Evolutionary conservation across 495 filamentous ascomycete species (phyloP).

Genomic region (Penicillium malachiteum): DNA sequence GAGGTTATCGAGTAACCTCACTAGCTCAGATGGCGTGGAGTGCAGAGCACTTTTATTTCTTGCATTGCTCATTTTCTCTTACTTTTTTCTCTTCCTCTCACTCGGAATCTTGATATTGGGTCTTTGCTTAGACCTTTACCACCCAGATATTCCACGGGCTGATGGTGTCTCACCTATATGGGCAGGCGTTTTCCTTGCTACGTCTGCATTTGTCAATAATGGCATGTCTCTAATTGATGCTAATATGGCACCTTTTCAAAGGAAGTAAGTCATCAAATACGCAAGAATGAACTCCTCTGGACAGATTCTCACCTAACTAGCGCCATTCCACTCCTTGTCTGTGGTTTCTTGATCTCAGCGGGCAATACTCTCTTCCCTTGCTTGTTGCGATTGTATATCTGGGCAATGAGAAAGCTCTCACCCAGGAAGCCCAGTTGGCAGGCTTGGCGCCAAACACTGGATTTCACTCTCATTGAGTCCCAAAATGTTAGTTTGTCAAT

Average conservation of each 20-base stretch:
- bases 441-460: constrained; percentile 57
- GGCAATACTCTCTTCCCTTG: constrained; percentile 80
- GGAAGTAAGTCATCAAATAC: constrained; percentile 19
- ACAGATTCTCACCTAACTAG: constrained; percentile 12
- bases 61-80: constrained; percentile 64
- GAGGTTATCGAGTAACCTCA: constrained; percentile 53
- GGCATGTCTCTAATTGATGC: constrained; percentile 81
- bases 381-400: constrained; percentile 69
- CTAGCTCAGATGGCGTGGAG: constrained; percentile 68
- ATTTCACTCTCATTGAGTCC: constrained; percentile 73
- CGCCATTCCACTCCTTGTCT: constrained; percentile 66
- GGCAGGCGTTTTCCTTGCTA: constrained; percentile 41
- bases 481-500: constrained; percentile 48
- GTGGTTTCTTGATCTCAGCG: constrained; percentile 72
- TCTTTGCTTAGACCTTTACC: constrained; percentile 62
- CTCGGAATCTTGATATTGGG: constrained; percentile 69
- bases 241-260: constrained; percentile 61
- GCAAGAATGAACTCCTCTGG: not conserved
- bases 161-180: constrained; percentile 69
- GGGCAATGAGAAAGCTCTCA: constrained; percentile 51
- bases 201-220: constrained; percentile 79
- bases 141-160: constrained; percentile 50
- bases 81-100: constrained; percentile 69
- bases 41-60: constrained; percentile 70
- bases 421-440: constrained; percentile 43